These are phyloP conservation scores for Setomelanomma holmii DNA, from an alignment of 2,329 filamentous ascomycete genomes.

Conservation along the genomic window DNA sequence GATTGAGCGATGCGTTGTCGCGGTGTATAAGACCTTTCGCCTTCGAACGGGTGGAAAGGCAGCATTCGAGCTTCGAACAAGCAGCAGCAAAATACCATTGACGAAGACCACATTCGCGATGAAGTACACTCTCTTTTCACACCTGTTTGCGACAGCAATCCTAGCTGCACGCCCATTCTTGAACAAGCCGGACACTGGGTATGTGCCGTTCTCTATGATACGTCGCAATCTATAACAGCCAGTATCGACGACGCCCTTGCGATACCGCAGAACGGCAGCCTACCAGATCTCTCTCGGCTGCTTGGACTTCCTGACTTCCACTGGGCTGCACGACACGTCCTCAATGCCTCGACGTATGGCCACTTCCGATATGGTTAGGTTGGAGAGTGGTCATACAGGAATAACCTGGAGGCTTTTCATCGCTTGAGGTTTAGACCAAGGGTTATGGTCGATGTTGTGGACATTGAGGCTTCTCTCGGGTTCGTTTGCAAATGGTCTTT, in stretches of 20 bases:
- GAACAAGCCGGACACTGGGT: conserved; percentile 36
- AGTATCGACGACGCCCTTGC: conserved; percentile 31
- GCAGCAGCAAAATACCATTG: no score
- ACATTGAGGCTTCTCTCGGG: conserved; percentile 42
- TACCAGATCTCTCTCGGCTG: conserved; percentile 55
- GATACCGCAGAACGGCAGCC: conserved; percentile 33
- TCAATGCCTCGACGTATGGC: conserved; percentile 59
- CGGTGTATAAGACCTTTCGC: no score
- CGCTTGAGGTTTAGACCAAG: conserved; percentile 58
- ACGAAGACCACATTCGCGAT: no score
- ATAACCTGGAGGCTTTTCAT: conserved; percentile 63
- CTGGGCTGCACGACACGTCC: conserved; percentile 58
- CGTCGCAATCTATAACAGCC: conserved; percentile 1
- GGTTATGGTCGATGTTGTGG: conserved; percentile 58
- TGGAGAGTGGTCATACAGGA: conserved; percentile 63
- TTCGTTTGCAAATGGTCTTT: no score
- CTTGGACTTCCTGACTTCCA: conserved; percentile 63
- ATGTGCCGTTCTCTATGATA: no score
- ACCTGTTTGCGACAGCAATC: conserved; percentile 24
- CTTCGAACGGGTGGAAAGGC: no score
- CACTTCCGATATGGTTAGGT: conserved; percentile 64
- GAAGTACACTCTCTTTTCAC: conserved; percentile 4
- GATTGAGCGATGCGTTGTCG: no score
- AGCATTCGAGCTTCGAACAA: no score
- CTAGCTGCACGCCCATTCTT: conserved; percentile 40